A percentile compares a stretch with the other conserved stretches of the same genome.
phyloP scores from a whole-genome alignment of 129 eudicot species.

The Ambrosia trifida region DNA sequence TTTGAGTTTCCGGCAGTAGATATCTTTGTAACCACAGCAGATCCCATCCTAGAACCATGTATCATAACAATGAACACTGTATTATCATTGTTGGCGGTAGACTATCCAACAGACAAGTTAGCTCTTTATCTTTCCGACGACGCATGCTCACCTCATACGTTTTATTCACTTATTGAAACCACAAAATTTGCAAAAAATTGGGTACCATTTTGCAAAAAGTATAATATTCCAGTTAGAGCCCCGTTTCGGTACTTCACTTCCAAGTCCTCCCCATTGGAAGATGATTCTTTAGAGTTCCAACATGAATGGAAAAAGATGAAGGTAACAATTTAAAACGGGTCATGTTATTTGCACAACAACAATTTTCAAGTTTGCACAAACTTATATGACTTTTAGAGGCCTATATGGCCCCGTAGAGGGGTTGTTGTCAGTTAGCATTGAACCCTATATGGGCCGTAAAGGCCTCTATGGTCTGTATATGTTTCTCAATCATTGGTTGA shows the following conservation, averaged over 20 bases:
- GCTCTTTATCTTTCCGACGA: slow-evolving; percentile 54
- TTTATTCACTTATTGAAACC: slow-evolving; percentile 43
- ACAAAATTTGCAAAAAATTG: slow-evolving; percentile 41
- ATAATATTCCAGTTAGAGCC: slow-evolving; percentile 40
- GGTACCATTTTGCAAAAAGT: slow-evolving; percentile 55
- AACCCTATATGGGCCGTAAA: no score
- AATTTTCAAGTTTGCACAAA: no score
- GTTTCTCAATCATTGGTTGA: no score
- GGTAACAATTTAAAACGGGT: slow-evolving; percentile 33
- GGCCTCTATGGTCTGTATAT: no score
- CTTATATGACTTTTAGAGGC: no score
- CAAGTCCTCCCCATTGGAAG: slow-evolving; percentile 23
- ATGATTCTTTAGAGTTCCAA: slow-evolving; percentile 33
- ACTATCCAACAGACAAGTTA: slow-evolving; percentile 45
- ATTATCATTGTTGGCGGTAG: slow-evolving; percentile 44
- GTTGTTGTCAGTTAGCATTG: no score
- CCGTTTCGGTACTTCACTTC: slow-evolving; percentile 45
- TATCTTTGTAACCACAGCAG: slow-evolving; percentile 56
- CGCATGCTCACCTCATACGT: slow-evolving; percentile 41
- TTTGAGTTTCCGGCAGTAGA: slow-evolving; percentile 44
- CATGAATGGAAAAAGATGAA: slow-evolving; percentile 47
- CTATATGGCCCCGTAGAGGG: no score
- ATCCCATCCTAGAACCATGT: slow-evolving; percentile 43
- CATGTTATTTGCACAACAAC: no score
- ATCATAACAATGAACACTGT: slow-evolving; percentile 50